Evolutionary conservation across 805 yeast species (phyloP), one percentile per base, ranked within the genome.

Genomic region (Wilhelminamyces savonicus): DNA sequence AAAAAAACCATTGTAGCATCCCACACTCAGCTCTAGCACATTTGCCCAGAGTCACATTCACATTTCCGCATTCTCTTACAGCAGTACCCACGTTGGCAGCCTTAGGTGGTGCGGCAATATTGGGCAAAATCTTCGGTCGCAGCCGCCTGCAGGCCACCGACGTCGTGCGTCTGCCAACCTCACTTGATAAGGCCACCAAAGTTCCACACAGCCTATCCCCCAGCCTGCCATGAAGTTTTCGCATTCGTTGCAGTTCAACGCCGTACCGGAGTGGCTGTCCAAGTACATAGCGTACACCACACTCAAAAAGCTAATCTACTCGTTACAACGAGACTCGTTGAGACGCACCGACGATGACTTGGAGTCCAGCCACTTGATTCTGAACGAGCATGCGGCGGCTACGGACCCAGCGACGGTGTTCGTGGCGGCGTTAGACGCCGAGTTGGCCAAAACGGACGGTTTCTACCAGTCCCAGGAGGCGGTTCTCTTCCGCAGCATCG

Each of bases 151-250:
- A n/a, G n/a, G n/a, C n/a, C n/a, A n/a, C n/a, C n/a, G n/a, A n/a
- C n/a, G n/a, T n/a, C n/a, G n/a, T n/a, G n/a, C n/a, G n/a, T n/a
- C n/a, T n/a, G n/a, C n/a, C n/a, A n/a, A n/a, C n/a, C n/a, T n/a
- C n/a, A n/a, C n/a, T n/a, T n/a, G n/a, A n/a, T n/a, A n/a, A n/a
- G n/a, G n/a, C n/a, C n/a, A n/a, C n/a, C n/a, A n/a, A n/a, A n/a
- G n/a, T n/a, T n/a, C n/a, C n/a, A n/a, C n/a, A n/a, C n/a, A n/a
- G n/a, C n/a, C n/a, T n/a, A n/a, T n/a, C n/a, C n/a, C n/a, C n/a
- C n/a, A n/a, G n/a, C n/a, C n/a, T n/a, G n/a, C n/a, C n/a, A 90
- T 90, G 98, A 90, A 90, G 71, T 90, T 90, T 62, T 82, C 95
- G 16, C 95, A 88, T 52, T 84, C 96, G 5, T 63, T 90, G 40